Evolutionary conservation across 495 filamentous ascomycete genomes (phyloP).

Genomic region (Aspergillus asperescens): DNA sequence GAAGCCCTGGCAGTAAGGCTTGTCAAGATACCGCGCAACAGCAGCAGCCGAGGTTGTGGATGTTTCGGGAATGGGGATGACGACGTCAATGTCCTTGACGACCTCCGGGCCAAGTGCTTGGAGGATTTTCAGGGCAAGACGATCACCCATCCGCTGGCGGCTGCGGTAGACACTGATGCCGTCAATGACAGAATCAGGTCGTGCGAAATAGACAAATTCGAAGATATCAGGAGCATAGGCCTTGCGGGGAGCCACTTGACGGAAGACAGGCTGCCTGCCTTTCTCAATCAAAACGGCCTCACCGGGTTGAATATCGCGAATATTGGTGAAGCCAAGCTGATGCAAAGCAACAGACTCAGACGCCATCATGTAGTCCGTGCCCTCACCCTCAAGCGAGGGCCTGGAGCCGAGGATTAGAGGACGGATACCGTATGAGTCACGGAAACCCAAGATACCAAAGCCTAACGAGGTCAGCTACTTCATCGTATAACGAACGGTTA

Average conservation of each 20-base stretch:
- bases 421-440: constrained; percentile 85
- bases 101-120: constrained; percentile 66
- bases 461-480: constrained; percentile 36
- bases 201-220: constrained; percentile 71
- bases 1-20: constrained; percentile 78
- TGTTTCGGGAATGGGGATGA: constrained; percentile 86
- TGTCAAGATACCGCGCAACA: constrained; percentile 70
- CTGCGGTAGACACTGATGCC: constrained; percentile 87
- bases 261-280: constrained; percentile 64
- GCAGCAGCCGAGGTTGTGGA: constrained; percentile 78
- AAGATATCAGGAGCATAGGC: constrained; percentile 91
- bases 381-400: constrained; percentile 57
- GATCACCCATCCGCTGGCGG: constrained; percentile 87
- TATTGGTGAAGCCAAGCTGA: constrained; percentile 78
- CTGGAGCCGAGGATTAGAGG: constrained; percentile 79
- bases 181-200: constrained; percentile 87
- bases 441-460: constrained; percentile 85
- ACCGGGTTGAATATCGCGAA: constrained; percentile 80
- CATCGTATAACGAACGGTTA: background rate
- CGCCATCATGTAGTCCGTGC: constrained; percentile 92
- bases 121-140: constrained; percentile 73
- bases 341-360: constrained; percentile 92
- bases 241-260: constrained; percentile 65
- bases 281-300: constrained; percentile 93
- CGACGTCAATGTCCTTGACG: constrained; percentile 82